phyloP scores from a whole-genome alignment of 1,284 basidiomycete genomes.

The Irpex sp. region DNA sequence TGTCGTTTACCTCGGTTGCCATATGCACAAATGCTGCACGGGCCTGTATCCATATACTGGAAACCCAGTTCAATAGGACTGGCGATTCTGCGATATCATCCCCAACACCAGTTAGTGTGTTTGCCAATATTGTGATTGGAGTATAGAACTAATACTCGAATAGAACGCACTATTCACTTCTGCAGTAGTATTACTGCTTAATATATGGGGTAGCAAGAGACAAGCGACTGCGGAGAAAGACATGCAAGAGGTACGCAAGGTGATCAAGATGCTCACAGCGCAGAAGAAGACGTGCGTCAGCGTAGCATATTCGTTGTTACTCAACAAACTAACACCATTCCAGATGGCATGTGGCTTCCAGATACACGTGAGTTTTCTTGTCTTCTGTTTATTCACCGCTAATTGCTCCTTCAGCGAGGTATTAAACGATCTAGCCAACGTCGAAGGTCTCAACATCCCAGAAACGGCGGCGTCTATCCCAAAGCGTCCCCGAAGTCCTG shows the following conservation, averaged over 20 bases:
- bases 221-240: slow-evolving; percentile 49
- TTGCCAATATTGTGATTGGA: background rate
- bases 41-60: slow-evolving; percentile 72
- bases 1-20: slow-evolving; percentile 70
- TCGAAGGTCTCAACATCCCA: slow-evolving; percentile 11
- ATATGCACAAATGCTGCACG: slow-evolving; percentile 85
- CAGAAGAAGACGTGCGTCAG: slow-evolving; percentile 40
- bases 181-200: slow-evolving; percentile 61
- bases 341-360: slow-evolving; percentile 46
- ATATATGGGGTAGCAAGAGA: slow-evolving; percentile 63
- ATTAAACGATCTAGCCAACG: slow-evolving; percentile 7
- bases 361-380: slow-evolving; percentile 32
- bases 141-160: background rate
- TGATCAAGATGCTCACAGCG: slow-evolving; percentile 48
- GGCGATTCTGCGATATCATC: background rate
- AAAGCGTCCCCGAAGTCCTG: slow-evolving; percentile 60
- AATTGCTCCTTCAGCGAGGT: background rate
- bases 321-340: background rate
- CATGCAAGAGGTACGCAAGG: slow-evolving; percentile 62
- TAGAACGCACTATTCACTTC: slow-evolving; percentile 48
- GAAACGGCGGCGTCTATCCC: slow-evolving; percentile 38
- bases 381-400: background rate
- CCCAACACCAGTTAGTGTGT: background rate
- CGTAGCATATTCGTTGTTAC: background rate
- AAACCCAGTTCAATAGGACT: slow-evolving; percentile 43